These are phyloP conservation scores for Apiotrichum laibachii DNA, from an alignment of 1,284 basidiomycete species.

Conservation along the genomic window DNA sequence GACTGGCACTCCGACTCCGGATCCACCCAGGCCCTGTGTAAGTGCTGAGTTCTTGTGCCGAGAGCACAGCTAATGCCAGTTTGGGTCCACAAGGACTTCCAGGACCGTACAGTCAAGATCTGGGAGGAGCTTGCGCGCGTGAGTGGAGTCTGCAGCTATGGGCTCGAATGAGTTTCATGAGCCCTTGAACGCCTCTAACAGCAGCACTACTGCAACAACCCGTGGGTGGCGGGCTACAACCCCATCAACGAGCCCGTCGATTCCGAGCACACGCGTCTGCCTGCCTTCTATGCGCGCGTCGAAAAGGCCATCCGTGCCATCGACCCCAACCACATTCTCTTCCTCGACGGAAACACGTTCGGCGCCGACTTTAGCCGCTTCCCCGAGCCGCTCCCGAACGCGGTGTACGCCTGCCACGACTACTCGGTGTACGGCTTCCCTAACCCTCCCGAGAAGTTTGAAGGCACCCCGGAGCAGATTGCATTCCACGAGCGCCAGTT, in stretches of 20 bases:
- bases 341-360: conserved; percentile 62
- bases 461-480: conserved; percentile 56
- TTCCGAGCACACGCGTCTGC: conserved; percentile 52
- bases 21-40: conserved; percentile 41
- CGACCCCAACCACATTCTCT: conserved; percentile 62
- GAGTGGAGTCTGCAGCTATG: not conserved
- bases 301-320: conserved; percentile 63
- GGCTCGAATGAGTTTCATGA: not conserved
- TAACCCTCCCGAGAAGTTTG: conserved; percentile 56
- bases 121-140: conserved; percentile 63
- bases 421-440: conserved; percentile 66
- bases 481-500: conserved; percentile 54
- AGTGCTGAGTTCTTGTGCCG: conserved; percentile 4
- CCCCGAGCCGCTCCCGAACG: conserved; percentile 46
- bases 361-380: conserved; percentile 71
- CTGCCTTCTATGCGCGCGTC: conserved; percentile 63
- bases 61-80: conserved; percentile 49
- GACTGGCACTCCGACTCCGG: conserved; percentile 49
- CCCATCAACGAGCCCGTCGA: conserved; percentile 74
- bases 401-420: conserved; percentile 68
- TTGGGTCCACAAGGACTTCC: conserved; percentile 73
- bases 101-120: conserved; percentile 66
- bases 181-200: not conserved
- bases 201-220: conserved; percentile 61
- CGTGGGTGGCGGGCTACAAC: conserved; percentile 66